phyloP scores from a whole-genome alignment of 176 grass and related monocot genomes.

The Triticum dicoccoides region DNA sequence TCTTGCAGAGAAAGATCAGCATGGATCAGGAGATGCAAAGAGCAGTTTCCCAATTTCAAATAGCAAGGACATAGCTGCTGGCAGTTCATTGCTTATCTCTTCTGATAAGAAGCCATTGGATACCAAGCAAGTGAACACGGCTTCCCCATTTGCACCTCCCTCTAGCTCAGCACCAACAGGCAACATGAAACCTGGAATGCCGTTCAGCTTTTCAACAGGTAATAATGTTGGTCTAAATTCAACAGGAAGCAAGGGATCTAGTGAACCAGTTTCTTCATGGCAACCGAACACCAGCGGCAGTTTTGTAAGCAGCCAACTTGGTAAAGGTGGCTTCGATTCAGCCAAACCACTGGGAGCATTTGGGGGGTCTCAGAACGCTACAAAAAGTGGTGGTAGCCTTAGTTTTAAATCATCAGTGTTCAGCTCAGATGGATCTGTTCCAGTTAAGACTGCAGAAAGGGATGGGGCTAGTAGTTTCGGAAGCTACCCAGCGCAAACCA shows the following conservation, averaged over 20 bases:
- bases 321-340: slow-evolving; percentile 35
- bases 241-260: slow-evolving; percentile 46
- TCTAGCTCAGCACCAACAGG: slow-evolving; percentile 28
- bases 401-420: slow-evolving; percentile 47
- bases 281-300: slow-evolving; percentile 33
- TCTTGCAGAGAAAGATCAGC: slow-evolving; percentile 32
- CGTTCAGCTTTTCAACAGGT: slow-evolving; percentile 42
- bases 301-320: slow-evolving; percentile 29
- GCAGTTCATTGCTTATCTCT: slow-evolving; percentile 20
- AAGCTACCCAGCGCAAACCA: slow-evolving; percentile 23
- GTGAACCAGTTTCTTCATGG: slow-evolving; percentile 35
- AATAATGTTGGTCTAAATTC: slow-evolving; percentile 26
- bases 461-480: slow-evolving; percentile 34
- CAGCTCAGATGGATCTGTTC: slow-evolving; percentile 44
- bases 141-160: slow-evolving; percentile 5
- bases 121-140: slow-evolving; percentile 24
- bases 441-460: slow-evolving; percentile 42
- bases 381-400: slow-evolving; percentile 39
- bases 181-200: slow-evolving; percentile 38
- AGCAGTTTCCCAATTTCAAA: slow-evolving; percentile 15
- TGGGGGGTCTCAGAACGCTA: slow-evolving; percentile 34
- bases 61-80: slow-evolving; percentile 12
- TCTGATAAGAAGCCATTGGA: slow-evolving; percentile 18
- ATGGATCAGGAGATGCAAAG: slow-evolving; percentile 28
- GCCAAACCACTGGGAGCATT: slow-evolving; percentile 42